phyloP scores from a whole-genome alignment of 805 yeast species.

The Yueomyces sinensis region DNA sequence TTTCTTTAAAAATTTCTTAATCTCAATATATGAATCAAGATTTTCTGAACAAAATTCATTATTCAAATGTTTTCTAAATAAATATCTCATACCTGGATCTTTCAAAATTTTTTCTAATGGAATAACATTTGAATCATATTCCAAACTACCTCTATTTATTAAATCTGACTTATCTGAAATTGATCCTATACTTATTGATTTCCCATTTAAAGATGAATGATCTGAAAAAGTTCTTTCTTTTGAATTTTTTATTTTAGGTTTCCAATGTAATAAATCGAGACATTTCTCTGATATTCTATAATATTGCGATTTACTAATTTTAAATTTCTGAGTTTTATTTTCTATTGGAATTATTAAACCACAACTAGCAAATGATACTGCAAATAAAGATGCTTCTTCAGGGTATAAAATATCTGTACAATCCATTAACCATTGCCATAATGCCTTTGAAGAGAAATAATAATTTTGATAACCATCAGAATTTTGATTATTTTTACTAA shows the following conservation, averaged over 20 bases:
- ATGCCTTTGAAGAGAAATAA: conserved; percentile 61
- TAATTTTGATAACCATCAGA: conserved; percentile 22
- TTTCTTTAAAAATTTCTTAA: conserved; percentile 38
- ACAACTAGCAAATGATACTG: conserved; percentile 34
- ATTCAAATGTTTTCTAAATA: conserved; percentile 54
- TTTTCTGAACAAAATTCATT: conserved; percentile 63
- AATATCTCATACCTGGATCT: conserved; percentile 65
- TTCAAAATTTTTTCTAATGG: conserved; percentile 31
- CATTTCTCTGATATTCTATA: conserved; percentile 35
- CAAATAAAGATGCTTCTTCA: conserved; percentile 40
- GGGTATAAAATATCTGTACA: conserved; percentile 59
- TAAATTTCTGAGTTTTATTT: conserved; percentile 25
- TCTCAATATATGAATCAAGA: conserved; percentile 53
- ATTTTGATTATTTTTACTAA: conserved; percentile 17
- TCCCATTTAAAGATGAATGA: background rate
- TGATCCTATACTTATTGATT: background rate
- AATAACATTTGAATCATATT: background rate
- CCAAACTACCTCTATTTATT: background rate
- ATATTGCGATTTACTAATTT: conserved; percentile 26
- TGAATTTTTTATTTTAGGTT: conserved; percentile 2
- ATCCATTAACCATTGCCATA: conserved; percentile 81
- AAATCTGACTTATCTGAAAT: background rate
- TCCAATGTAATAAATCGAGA: conserved; percentile 24
- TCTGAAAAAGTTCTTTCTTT: background rate
- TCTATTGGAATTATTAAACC: conserved; percentile 35